Evolutionary conservation across 164 flowering plant species (phyloP).

Genomic region (Aristolochia californica): DNA sequence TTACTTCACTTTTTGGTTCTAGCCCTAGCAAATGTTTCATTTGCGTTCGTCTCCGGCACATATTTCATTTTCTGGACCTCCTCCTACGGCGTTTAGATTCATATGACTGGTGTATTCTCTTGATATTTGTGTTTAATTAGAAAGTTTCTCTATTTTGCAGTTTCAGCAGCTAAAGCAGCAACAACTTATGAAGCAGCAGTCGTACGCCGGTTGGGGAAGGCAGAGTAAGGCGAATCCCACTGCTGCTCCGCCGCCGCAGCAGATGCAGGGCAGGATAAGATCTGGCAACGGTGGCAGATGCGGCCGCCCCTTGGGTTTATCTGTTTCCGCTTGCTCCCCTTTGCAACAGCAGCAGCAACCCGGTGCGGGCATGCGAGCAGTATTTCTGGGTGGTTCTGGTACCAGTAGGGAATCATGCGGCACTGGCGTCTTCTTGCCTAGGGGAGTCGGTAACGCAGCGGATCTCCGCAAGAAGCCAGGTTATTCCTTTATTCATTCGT

Average conservation of each 20-base stretch:
- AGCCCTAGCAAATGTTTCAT: no score
- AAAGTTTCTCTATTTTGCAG: constrained; percentile 23
- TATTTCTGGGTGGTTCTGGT: constrained; percentile 39
- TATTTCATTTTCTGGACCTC: no score
- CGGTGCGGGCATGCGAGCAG: constrained; percentile 43
- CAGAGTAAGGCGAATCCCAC: constrained; percentile 7
- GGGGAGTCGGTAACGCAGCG: constrained; percentile 18
- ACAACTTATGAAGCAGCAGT: constrained; percentile 27
- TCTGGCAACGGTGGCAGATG: constrained; percentile 4
- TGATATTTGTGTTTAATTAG: no score
- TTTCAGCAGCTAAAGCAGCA: constrained; percentile 39
- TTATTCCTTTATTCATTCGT: not conserved
- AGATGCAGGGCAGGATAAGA: constrained; percentile 10
- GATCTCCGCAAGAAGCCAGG: constrained; percentile 47
- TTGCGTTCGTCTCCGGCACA: no score
- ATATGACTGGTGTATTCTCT: no score
- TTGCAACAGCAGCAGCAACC: constrained; percentile 24
- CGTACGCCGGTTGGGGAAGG: constrained; percentile 18
- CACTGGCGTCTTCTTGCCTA: constrained; percentile 71
- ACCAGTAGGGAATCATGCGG: constrained; percentile 32
- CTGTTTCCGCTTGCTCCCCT: constrained; percentile 53
- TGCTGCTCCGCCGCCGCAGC: not conserved
- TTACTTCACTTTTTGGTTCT: no score
- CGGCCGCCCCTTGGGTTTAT: constrained; percentile 27
- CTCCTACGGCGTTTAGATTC: no score